A percentile compares a stretch with the other conserved stretches of the same genome.
These are phyloP conservation scores for Penicillium silybi DNA, from an alignment of 495 filamentous ascomycete species.

Conservation along the genomic window DNA sequence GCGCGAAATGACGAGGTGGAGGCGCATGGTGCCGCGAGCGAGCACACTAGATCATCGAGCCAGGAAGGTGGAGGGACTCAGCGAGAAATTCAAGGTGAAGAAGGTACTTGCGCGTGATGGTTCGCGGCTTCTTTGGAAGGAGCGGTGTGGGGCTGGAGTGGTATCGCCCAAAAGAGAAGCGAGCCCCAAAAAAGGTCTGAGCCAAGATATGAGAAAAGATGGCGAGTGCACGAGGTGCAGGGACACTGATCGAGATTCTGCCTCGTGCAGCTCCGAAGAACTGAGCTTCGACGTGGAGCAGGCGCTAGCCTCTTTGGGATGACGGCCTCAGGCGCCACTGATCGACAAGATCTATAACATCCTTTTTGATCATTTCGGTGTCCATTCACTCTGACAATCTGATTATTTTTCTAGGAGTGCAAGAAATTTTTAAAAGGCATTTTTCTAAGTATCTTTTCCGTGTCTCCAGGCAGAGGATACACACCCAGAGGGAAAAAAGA, in stretches of 20 bases:
- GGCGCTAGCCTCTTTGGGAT: conserved; percentile 5
- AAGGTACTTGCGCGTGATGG: conserved; percentile 1
- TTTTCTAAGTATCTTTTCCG: too few relatives aligned
- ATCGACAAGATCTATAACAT: not conserved
- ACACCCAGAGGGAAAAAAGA: too few relatives aligned
- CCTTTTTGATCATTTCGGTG: not conserved
- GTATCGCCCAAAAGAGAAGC: not conserved
- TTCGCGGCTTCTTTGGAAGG: not conserved
- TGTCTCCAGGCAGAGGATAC: too few relatives aligned
- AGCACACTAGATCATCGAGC: conserved; percentile 16
- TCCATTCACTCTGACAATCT: too few relatives aligned
- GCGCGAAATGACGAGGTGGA: conserved; percentile 77
- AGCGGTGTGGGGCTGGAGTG: not conserved
- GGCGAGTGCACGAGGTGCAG: not conserved
- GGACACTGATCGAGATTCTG: not conserved
- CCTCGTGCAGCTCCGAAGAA: conserved; percentile 13
- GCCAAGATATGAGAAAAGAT: not conserved
- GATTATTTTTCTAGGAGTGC: too few relatives aligned
- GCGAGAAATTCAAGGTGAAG: not conserved
- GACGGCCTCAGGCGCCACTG: conserved; percentile 2
- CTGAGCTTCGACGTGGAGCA: conserved; percentile 5
- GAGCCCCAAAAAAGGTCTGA: not conserved
- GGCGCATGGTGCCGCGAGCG: conserved; percentile 56
- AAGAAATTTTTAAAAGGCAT: too few relatives aligned
- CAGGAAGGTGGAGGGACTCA: not conserved